These are phyloP conservation scores for Fusarium palustre DNA, from an alignment of 2,329 filamentous ascomycete species.

Conservation along the genomic window DNA sequence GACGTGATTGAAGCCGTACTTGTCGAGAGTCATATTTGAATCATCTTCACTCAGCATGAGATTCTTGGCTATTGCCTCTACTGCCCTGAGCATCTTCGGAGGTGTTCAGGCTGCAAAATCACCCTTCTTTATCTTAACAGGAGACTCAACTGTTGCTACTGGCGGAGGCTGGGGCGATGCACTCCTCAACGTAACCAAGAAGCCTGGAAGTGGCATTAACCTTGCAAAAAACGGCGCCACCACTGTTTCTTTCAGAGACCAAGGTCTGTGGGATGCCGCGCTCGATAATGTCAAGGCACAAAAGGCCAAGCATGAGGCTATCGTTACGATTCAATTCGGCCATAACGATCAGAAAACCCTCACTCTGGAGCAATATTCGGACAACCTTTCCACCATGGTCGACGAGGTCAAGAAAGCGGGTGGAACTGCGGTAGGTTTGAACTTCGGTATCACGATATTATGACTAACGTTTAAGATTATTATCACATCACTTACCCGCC, in stretches of 20 bases:
- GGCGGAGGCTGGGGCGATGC: conserved; percentile 19
- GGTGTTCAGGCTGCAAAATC: conserved; percentile 3
- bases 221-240: conserved; percentile 23
- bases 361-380: conserved; percentile 14
- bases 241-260: conserved; percentile 11
- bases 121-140: conserved; percentile 14
- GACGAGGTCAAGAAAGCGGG: conserved; percentile 8
- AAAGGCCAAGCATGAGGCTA: conserved; percentile 1
- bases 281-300: neutral
- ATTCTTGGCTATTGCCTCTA: neutral
- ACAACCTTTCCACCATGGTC: conserved; percentile 15
- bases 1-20: neutral
- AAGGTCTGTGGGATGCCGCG: conserved; percentile 11
- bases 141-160: conserved; percentile 17
- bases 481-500: conserved; percentile 15
- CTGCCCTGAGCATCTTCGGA: neutral
- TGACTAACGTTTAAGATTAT: neutral
- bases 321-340: conserved; percentile 16
- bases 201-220: conserved; percentile 3
- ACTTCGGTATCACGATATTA: rapidly evolving
- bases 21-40: neutral
- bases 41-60: neutral
- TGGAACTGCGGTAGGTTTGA: conserved; percentile 11
- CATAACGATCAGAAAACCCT: conserved; percentile 29
- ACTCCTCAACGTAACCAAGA: conserved; percentile 6